Conservation (phyloP, 768 basidiomycete species). For the Dacryopinax primogenitus region DNA sequence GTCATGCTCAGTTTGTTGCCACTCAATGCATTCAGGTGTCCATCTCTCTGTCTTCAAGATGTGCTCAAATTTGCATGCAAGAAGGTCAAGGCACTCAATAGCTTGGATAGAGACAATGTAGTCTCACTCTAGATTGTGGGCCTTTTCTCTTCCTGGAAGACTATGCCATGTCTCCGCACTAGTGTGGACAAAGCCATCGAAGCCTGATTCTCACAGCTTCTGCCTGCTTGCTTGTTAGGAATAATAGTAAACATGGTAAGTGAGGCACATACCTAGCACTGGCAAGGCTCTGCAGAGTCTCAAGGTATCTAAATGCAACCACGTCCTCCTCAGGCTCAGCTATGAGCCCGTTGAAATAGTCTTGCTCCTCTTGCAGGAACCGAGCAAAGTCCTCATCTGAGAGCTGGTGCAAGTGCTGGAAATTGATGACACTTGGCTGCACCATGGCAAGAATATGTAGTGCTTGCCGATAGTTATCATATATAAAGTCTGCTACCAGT, state of each 20-base stretch:
- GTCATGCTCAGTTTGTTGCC: constrained; percentile 13
- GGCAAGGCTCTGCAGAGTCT: background rate
- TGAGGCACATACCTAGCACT: background rate
- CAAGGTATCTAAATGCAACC: background rate
- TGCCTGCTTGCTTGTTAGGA: background rate
- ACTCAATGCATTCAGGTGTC: background rate
- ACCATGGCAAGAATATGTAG: background rate
- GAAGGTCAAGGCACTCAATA: constrained; percentile 3
- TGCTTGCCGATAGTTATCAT: no score
- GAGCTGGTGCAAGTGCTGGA: background rate
- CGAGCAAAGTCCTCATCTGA: background rate
- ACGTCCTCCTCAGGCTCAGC: constrained; percentile 2
- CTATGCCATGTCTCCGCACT: background rate
- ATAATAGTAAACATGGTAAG: background rate
- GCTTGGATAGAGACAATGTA: background rate
- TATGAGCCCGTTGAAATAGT: background rate
- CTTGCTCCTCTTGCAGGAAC: background rate
- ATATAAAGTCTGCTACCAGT: no score
- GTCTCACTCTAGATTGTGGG: background rate
- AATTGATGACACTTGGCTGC: background rate
- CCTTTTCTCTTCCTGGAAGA: background rate
- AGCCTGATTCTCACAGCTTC: background rate
- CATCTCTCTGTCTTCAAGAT: background rate
- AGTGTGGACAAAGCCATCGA: background rate
- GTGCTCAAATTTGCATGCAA: background rate